phyloP scores from a whole-genome alignment of 2,329 filamentous ascomycete genomes.

The Sporothrix sp. region DNA sequence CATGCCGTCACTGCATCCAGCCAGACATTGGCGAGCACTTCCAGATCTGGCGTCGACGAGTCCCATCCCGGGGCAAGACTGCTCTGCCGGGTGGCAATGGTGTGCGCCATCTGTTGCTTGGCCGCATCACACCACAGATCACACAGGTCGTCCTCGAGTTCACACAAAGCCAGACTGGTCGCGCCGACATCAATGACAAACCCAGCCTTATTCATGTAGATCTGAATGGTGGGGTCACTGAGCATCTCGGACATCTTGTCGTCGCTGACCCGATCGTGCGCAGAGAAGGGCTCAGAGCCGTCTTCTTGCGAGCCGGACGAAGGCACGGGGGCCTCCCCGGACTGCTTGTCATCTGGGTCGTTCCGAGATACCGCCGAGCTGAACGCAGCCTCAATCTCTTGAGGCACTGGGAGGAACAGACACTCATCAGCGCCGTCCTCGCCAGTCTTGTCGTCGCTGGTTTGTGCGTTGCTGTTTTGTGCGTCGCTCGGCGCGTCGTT shows the following conservation, averaged over 20 bases:
- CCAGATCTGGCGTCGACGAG: background rate
- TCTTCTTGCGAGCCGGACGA: too few relatives aligned
- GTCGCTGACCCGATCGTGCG: background rate
- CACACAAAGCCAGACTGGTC: background rate
- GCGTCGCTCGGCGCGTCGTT: background rate
- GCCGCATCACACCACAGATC: background rate
- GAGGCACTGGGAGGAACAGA: background rate
- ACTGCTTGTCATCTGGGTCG: background rate
- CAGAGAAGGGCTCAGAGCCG: background rate
- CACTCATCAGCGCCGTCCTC: background rate
- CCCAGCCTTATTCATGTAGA: background rate
- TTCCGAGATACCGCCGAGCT: background rate
- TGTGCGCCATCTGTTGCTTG: background rate
- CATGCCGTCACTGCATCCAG: background rate
- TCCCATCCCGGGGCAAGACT: background rate
- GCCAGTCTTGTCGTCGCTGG: too few relatives aligned
- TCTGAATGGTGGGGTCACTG: background rate
- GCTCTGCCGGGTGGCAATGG: background rate
- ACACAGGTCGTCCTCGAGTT: background rate
- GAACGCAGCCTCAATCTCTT: background rate
- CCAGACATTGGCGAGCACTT: background rate
- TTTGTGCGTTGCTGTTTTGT: background rate
- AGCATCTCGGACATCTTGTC: background rate
- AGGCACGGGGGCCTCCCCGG: too few relatives aligned
- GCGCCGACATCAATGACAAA: background rate